phyloP scores from a whole-genome alignment of 345 rosid genomes.

The Acer yangbiense region DNA sequence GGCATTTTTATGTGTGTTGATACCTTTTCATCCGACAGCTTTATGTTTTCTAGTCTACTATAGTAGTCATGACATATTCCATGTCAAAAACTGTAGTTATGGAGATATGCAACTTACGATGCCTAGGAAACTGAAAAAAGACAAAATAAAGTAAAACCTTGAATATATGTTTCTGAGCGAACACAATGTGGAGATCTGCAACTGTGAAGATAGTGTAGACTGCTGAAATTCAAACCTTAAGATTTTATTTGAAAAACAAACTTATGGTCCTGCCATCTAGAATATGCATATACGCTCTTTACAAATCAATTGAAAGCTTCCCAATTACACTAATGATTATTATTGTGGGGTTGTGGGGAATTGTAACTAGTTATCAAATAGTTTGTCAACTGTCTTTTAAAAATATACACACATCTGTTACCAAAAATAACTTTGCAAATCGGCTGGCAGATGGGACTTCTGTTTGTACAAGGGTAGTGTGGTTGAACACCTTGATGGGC shows the following conservation, averaged over 20 bases:
- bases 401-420: neutral
- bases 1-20: neutral
- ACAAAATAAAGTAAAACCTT: neutral
- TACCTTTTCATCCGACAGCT: neutral
- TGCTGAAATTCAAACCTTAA: neutral
- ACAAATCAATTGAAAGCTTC: neutral
- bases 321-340: neutral
- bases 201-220: neutral
- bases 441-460: conserved; percentile 86
- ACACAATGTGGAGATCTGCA: neutral
- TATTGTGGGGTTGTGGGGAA: neutral
- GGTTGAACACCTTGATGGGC: conserved; percentile 94
- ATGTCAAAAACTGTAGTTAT: neutral
- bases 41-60: neutral
- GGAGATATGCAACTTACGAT: conserved; percentile 2
- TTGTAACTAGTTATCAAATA: conserved; percentile 2
- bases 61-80: neutral
- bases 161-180: neutral
- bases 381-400: conserved; percentile 10
- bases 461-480: conserved; percentile 89
- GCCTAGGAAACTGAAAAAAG: neutral
- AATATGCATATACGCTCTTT: neutral
- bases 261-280: neutral
- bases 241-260: neutral
- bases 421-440: conserved; percentile 19